These are phyloP conservation scores for Corrigiola litoralis DNA, from an alignment of 179 eudicot genomes.

Conservation along the genomic window DNA sequence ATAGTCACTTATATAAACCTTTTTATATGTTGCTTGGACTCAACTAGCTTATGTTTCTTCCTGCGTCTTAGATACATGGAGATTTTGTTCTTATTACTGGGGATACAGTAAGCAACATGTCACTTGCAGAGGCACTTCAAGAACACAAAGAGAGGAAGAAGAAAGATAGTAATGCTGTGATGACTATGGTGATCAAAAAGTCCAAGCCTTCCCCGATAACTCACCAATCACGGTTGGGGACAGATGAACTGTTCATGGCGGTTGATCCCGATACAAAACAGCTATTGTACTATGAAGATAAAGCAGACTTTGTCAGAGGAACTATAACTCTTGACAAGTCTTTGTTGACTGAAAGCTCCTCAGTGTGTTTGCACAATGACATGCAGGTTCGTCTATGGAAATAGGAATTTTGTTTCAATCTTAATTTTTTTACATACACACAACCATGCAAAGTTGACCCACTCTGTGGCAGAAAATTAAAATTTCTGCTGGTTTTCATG, in stretches of 20 bases:
- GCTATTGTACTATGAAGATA: constrained; percentile 80
- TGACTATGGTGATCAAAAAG: constrained; percentile 84
- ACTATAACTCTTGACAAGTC: constrained; percentile 68
- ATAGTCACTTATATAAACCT: no score
- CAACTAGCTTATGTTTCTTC: constrained; percentile 9
- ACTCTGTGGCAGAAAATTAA: no score
- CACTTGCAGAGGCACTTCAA: constrained; percentile 68
- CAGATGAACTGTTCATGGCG: constrained; percentile 89
- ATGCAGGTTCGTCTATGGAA: constrained; percentile 81
- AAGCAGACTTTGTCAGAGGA: constrained; percentile 51
- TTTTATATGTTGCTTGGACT: background rate
- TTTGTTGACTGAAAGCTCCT: constrained; percentile 55
- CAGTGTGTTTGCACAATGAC: constrained; percentile 72
- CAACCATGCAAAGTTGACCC: background rate
- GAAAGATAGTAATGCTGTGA: constrained; percentile 82
- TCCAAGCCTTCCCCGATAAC: constrained; percentile 78
- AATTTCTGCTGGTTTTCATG: no score
- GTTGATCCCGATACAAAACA: constrained; percentile 82
- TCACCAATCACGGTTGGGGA: constrained; percentile 84
- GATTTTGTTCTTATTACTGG: constrained; percentile 87
- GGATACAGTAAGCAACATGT: constrained; percentile 92
- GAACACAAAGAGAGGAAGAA: constrained; percentile 89
- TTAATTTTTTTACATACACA: background rate
- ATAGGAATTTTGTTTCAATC: background rate
- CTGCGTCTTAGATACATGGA: constrained; percentile 62